These are phyloP conservation scores for Solanum virginianum DNA, from an alignment of 257 asterid species.

Conservation along the genomic window DNA sequence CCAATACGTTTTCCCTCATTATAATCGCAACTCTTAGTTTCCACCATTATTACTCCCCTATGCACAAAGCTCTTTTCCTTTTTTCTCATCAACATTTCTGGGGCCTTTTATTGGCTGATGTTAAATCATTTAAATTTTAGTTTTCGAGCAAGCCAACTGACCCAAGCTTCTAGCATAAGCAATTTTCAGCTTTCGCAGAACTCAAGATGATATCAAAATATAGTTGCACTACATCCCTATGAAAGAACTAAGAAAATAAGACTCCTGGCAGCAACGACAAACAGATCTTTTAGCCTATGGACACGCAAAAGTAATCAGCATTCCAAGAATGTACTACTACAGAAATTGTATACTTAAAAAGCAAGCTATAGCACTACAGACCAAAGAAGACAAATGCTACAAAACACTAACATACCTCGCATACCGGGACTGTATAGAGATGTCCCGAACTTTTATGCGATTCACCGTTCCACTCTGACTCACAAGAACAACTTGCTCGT, in stretches of 20 bases:
- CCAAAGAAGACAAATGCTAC: background rate
- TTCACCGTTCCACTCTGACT: slow-evolving; percentile 99
- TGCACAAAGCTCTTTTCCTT: background rate
- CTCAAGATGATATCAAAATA: background rate
- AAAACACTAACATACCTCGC: slow-evolving; percentile 48
- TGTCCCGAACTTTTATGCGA: slow-evolving; percentile 89
- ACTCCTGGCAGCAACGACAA: background rate
- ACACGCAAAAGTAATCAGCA: background rate
- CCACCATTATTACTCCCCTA: background rate
- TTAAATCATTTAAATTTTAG: background rate
- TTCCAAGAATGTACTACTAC: background rate
- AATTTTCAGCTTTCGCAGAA: background rate
- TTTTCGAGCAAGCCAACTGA: background rate
- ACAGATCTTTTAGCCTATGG: background rate
- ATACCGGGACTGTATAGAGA: slow-evolving; percentile 84
- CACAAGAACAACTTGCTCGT: slow-evolving; percentile 91
- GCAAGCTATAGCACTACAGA: background rate
- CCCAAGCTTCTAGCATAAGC: background rate
- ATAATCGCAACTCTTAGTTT: background rate
- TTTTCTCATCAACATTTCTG: background rate
- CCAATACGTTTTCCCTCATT: background rate
- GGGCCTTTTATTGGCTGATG: background rate
- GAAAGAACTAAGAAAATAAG: background rate
- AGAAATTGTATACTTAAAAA: background rate
- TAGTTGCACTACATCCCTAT: background rate